A percentile compares a stretch with the other conserved stretches of the same genome.
phyloP scores from a whole-genome alignment of 1,139 yeast genomes.

The Suhomyces coccinellae region DNA sequence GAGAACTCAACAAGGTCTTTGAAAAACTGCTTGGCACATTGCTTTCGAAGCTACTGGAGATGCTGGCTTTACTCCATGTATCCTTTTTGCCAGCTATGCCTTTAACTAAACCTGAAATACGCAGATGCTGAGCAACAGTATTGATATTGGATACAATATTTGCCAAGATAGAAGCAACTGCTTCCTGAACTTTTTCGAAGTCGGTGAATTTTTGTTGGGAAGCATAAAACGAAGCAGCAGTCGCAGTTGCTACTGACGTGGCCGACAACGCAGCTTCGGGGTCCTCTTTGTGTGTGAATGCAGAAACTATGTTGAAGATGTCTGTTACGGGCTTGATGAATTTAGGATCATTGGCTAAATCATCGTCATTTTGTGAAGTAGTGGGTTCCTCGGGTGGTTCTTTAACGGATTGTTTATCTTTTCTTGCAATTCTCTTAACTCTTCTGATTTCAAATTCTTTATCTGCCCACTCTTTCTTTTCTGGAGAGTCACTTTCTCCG shows the following conservation, averaged over 20 bases:
- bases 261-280: slow-evolving; percentile 41
- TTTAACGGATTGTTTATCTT: slow-evolving; percentile 15
- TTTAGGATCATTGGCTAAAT: slow-evolving; percentile 20
- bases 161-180: slow-evolving; percentile 29
- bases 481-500: slow-evolving; percentile 59
- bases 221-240: slow-evolving; percentile 38
- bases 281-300: slow-evolving; percentile 34
- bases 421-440: slow-evolving; percentile 52
- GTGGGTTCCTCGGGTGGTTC: slow-evolving; percentile 8
- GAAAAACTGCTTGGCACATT: background rate
- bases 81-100: slow-evolving; percentile 21
- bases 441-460: slow-evolving; percentile 68
- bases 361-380: slow-evolving; percentile 4
- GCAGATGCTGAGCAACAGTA: slow-evolving; percentile 29
- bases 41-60: background rate
- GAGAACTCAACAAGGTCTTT: no score
- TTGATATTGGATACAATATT: slow-evolving; percentile 30
- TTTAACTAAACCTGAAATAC: slow-evolving; percentile 33
- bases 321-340: slow-evolving; percentile 34
- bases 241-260: slow-evolving; percentile 40
- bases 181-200: slow-evolving; percentile 21
- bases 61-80: background rate
- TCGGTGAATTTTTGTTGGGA: slow-evolving; percentile 17
- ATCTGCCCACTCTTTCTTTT: slow-evolving; percentile 71
- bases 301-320: slow-evolving; percentile 39